phyloP scores from a whole-genome alignment of 140 eudicot genomes.

The Stevia rebaudiana region DNA sequence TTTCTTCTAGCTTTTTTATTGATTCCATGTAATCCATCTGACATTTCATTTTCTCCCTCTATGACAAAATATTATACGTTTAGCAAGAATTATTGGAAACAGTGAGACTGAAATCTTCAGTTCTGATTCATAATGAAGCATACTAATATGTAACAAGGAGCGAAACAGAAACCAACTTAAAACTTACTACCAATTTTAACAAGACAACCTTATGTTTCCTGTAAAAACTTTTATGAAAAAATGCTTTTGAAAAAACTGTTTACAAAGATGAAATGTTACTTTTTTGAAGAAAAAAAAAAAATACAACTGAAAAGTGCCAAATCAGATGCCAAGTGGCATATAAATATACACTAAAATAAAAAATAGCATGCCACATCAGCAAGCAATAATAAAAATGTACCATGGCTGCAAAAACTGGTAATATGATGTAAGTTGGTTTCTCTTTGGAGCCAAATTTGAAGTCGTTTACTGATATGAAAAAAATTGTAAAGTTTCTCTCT shows the following conservation, averaged over 20 bases:
- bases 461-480: not conserved
- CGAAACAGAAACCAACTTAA: not conserved
- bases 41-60: conserved; percentile 91
- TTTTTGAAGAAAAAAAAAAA: not conserved
- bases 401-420: not conserved
- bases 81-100: not conserved
- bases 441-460: not conserved
- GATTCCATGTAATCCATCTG: conserved; percentile 99
- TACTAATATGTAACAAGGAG: not conserved
- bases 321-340: not conserved
- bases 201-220: not conserved
- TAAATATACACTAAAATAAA: not conserved
- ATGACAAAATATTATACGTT: conserved; percentile 5
- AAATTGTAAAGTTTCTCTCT: not conserved
- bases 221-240: not conserved
- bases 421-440: not conserved
- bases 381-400: no score
- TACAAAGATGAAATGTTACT: not conserved
- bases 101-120: conserved; percentile 1
- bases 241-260: not conserved
- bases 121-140: conserved; percentile 2
- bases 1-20: conserved; percentile 91
- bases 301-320: not conserved
- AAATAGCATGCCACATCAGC: not conserved
- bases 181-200: not conserved